Evolutionary conservation across 1,139 yeast genomes (phyloP).

Genomic region (Suhomyces atakaporum): DNA sequence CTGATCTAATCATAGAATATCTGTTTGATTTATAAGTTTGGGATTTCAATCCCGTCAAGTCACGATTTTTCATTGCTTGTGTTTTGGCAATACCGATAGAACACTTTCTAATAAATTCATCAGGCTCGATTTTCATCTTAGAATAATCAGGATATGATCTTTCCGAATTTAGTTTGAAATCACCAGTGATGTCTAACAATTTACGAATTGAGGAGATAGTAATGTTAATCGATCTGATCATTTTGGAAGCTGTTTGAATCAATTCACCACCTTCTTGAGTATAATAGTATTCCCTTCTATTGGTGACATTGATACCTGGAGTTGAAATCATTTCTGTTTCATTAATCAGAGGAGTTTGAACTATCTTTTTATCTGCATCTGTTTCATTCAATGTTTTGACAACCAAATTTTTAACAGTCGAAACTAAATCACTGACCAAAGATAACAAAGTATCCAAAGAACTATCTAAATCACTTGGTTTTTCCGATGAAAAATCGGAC

Average conservation of each 20-base stretch:
- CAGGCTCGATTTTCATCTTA: slow-evolving; percentile 58
- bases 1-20: slow-evolving; percentile 64
- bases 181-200: slow-evolving; percentile 60
- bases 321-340: slow-evolving; percentile 5
- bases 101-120: slow-evolving; percentile 61
- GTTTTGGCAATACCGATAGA: slow-evolving; percentile 60
- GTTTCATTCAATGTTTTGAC: slow-evolving; percentile 51
- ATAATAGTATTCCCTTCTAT: slow-evolving; percentile 46
- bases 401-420: slow-evolving; percentile 63
- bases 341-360: slow-evolving; percentile 5
- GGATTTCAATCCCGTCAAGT: slow-evolving; percentile 20
- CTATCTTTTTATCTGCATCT: slow-evolving; percentile 23
- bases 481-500: slow-evolving; percentile 42
- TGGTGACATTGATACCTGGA: slow-evolving; percentile 2
- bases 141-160: slow-evolving; percentile 75
- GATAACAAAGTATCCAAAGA: slow-evolving; percentile 60
- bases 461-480: slow-evolving; percentile 51
- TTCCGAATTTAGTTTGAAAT: slow-evolving; percentile 65
- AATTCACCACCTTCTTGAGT: slow-evolving; percentile 69
- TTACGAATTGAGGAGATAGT: slow-evolving; percentile 49
- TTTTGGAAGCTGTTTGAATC: slow-evolving; percentile 60
- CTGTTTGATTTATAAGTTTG: slow-evolving; percentile 31
- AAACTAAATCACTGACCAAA: slow-evolving; percentile 64
- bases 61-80: slow-evolving; percentile 30
- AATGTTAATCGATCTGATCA: slow-evolving; percentile 58